Evolutionary conservation across 257 asterid genomes (phyloP).

Genomic region (Lycium barbarum): DNA sequence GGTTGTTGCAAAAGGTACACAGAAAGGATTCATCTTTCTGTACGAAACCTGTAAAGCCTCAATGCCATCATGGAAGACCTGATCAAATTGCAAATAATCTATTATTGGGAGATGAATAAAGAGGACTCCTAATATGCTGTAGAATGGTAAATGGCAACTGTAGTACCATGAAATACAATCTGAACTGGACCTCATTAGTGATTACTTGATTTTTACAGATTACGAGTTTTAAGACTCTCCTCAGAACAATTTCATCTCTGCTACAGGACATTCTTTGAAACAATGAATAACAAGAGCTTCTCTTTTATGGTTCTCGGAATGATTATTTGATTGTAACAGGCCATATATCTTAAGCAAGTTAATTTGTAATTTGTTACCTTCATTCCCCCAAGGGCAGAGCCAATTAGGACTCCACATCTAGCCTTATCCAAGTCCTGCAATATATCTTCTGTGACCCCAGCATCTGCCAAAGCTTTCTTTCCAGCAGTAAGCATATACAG

Average conservation of each 20-base stretch:
- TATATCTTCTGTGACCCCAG: conserved; percentile 46
- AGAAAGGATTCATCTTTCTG: conserved; percentile 59
- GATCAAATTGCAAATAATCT: conserved; percentile 27
- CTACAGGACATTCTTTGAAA: neutral
- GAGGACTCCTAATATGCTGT: neutral
- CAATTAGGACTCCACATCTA: conserved; percentile 56
- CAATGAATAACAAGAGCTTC: conserved; percentile 10
- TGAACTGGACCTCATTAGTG: neutral
- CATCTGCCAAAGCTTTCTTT: conserved; percentile 58
- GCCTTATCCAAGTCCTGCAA: conserved; percentile 46
- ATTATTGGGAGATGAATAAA: conserved; percentile 19
- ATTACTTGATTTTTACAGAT: neutral
- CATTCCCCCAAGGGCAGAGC: conserved; percentile 60
- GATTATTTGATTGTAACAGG: neutral
- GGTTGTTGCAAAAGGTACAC: conserved; percentile 56
- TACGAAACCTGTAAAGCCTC: conserved; percentile 54
- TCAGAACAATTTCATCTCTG: neutral
- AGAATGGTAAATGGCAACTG: neutral
- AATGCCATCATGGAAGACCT: conserved; percentile 54
- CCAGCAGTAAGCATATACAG: conserved; percentile 57
- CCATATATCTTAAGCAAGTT: neutral
- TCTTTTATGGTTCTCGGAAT: neutral
- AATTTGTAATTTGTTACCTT: conserved; percentile 44
- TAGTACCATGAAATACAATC: neutral
- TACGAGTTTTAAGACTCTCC: neutral